Evolutionary conservation across 805 yeast genomes (phyloP).

Genomic region (Cyberlindnera nakhonratchasimensis): DNA sequence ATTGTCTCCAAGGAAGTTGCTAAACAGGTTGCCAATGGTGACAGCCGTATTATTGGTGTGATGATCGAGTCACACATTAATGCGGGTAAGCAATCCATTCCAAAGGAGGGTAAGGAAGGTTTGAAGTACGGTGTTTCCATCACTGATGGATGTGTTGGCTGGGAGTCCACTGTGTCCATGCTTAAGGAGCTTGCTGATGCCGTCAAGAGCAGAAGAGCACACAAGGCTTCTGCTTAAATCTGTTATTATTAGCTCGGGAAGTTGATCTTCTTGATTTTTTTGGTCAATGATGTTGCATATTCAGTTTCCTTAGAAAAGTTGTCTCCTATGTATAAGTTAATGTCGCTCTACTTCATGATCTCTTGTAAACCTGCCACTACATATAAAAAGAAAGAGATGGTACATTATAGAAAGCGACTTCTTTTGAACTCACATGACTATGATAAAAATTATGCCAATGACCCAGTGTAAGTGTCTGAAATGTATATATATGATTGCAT

Average conservation of each 20-base stretch:
- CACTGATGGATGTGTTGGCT: constrained; percentile 94
- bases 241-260: background rate
- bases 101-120: constrained; percentile 68
- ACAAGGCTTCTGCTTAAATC: constrained; percentile 17
- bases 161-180: constrained; percentile 85
- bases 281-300: too few species aligned
- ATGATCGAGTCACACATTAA: constrained; percentile 93
- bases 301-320: too few species aligned
- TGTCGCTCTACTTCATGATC: too few species aligned
- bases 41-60: constrained; percentile 77
- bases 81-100: constrained; percentile 91
- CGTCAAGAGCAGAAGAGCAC: constrained; percentile 72
- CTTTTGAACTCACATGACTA: too few species aligned
- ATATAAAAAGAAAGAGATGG: background rate
- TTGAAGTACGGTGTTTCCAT: constrained; percentile 93
- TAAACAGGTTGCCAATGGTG: constrained; percentile 79
- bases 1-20: constrained; percentile 81
- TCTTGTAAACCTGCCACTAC: too few species aligned
- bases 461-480: too few species aligned
- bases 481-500: too few species aligned
- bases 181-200: constrained; percentile 77
- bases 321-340: too few species aligned
- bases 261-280: background rate
- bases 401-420: too few species aligned
- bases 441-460: too few species aligned